phyloP scores from a whole-genome alignment of 768 basidiomycete species.

The Tulasnella sp. region DNA sequence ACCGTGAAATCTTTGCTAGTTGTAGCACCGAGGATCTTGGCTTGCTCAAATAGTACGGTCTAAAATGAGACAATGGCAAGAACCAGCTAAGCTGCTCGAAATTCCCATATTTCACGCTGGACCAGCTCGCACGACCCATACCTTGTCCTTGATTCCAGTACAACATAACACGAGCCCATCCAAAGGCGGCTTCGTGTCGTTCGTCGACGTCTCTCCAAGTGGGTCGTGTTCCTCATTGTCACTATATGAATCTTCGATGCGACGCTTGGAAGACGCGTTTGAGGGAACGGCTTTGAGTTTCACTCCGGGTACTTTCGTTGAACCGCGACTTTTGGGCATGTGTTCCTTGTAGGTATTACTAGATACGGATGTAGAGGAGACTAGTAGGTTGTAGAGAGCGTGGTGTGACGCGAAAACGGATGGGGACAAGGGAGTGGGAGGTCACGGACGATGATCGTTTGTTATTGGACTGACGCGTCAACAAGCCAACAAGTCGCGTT shows the following conservation, averaged over 20 bases:
- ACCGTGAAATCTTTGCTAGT: conserved; percentile 69
- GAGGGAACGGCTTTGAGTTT: conserved; percentile 30
- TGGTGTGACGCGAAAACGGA: background rate
- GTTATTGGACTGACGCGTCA: background rate
- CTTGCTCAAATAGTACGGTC: conserved; percentile 66
- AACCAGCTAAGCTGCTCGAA: too few species aligned
- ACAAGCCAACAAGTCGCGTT: background rate
- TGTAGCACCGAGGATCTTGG: conserved; percentile 70
- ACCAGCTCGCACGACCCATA: conserved; percentile 25
- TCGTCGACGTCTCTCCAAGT: conserved; percentile 10
- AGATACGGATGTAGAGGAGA: background rate
- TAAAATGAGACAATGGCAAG: conserved; percentile 29
- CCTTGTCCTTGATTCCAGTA: conserved; percentile 75
- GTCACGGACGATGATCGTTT: background rate
- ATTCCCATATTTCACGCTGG: background rate
- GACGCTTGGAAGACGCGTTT: conserved; percentile 19
- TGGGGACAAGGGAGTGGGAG: background rate
- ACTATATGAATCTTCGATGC: conserved; percentile 27
- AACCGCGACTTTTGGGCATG: conserved; percentile 28
- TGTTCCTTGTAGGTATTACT: background rate
- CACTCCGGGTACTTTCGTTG: conserved; percentile 33
- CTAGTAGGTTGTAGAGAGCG: background rate
- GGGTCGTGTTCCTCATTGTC: background rate
- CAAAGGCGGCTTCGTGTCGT: conserved; percentile 35
- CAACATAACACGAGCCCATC: conserved; percentile 59